Evolutionary conservation across 805 yeast genomes (phyloP), one percentile per base, ranked within the genome.

Genomic region (Monosporozyma aerobia): DNA sequence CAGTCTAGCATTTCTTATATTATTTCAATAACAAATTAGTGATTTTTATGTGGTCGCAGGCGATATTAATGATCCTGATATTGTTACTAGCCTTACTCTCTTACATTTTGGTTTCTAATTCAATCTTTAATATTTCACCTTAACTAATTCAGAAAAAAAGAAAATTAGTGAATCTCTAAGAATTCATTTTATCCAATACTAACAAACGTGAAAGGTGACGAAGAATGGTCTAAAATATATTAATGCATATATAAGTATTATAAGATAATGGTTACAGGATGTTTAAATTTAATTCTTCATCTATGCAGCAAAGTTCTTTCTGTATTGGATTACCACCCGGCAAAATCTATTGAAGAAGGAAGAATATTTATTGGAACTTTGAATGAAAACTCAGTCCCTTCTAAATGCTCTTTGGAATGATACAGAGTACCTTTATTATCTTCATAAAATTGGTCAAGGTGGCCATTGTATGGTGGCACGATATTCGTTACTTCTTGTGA

Each of bases 341-440:
- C 79, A 55, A 76, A 73, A 55, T 73, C 76, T 44, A 71, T 69
- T 39, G 74, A 69, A 4, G 78, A 64, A 1, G 82, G 80, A 16
- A 77, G 56, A 1, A 79, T 69, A 25, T 67, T 62, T 1, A 79
- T 40, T 1, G 82, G 82, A 5, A 79, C 60, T 43, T 74, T 66
- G 50, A 78, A 75, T 9, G 66, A 62, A 53, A 79, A 73, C 29
- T 69, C 74, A 23, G 60, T 63, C 7, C 78, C 78, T 23, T 64
- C 69, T 11, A 74, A 29, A 23, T 56, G 57, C 32, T 71, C 71
- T 39, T 58, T 67, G 0, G 74, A 73, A 39, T 64, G 63, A 13
- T 53, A 58, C 9, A 72, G 53, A 9, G 54, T 51, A 8, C 78
- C 79, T 2, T 69, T 66, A 13, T 63, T 59, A 55, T 74, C 77